Evolutionary conservation across 2,329 filamentous ascomycete species (phyloP).

Genomic region (Fusarium concolor): DNA sequence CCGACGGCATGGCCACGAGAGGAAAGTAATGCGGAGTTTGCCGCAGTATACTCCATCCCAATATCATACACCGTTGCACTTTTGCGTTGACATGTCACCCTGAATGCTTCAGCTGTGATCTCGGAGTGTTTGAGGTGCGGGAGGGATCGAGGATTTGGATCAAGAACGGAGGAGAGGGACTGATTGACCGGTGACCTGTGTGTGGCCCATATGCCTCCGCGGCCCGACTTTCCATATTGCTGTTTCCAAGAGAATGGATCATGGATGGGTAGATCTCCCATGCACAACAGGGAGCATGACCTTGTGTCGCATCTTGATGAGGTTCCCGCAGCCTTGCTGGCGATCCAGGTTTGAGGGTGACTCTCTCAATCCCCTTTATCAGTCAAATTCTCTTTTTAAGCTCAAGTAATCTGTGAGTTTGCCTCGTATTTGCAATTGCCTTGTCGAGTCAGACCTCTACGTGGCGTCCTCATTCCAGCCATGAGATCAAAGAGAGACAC

Average conservation of each 20-base stretch:
- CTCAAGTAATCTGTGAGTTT: not conserved
- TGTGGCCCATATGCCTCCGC: slow-evolving; percentile 7
- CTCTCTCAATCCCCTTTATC: not conserved
- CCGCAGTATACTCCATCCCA: slow-evolving; percentile 6
- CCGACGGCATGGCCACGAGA: slow-evolving; percentile 29
- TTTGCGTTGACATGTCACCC: slow-evolving; percentile 21
- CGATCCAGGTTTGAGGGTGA: slow-evolving; percentile 32
- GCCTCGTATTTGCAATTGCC: not conserved
- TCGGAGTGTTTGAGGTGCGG: slow-evolving; percentile 25
- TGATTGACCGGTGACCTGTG: not conserved
- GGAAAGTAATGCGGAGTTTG: slow-evolving; percentile 22
- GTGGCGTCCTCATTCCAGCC: slow-evolving; percentile 2
- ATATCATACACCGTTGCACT: slow-evolving; percentile 2
- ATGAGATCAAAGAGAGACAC: not conserved
- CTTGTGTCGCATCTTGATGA: slow-evolving; percentile 44
- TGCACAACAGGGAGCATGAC: slow-evolving; percentile 41
- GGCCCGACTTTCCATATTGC: slow-evolving; percentile 13
- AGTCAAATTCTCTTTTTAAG: not conserved
- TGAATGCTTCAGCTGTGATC: slow-evolving; percentile 27
- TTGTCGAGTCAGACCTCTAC: slow-evolving; percentile 1
- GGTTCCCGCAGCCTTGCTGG: slow-evolving; percentile 39
- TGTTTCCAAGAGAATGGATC: slow-evolving; percentile 41
- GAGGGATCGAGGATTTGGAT: slow-evolving; percentile 35
- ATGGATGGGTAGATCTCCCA: slow-evolving; percentile 40
- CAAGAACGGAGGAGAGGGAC: slow-evolving; percentile 22